These are phyloP conservation scores for Dioscorea alata DNA, from an alignment of 106 monocot species.

Conservation along the genomic window DNA sequence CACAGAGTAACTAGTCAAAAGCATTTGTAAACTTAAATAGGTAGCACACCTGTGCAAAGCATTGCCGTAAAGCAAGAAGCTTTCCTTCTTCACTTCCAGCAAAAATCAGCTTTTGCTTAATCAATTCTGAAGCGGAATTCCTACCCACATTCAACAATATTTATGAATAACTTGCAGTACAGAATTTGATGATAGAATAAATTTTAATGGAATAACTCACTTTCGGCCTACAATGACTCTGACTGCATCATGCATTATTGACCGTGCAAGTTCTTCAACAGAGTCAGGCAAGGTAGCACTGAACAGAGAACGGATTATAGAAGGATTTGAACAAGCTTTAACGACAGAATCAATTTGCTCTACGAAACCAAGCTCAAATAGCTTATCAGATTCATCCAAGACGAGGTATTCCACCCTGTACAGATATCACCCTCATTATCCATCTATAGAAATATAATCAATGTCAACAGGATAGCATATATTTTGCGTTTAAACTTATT, in stretches of 20 bases:
- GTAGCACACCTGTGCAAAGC: slow-evolving; percentile 67
- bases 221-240: slow-evolving; percentile 88
- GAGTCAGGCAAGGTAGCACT: slow-evolving; percentile 96
- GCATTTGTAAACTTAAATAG: not conserved
- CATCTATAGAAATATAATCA: not conserved
- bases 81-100: slow-evolving; percentile 96
- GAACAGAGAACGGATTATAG: slow-evolving; percentile 76
- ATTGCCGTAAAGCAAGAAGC: slow-evolving; percentile 92
- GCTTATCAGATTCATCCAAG: slow-evolving; percentile 97
- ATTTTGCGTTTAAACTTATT: not conserved
- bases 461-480: not conserved
- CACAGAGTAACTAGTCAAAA: not conserved
- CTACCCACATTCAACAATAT: slow-evolving; percentile 26
- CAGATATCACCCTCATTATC: not conserved
- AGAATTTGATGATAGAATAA: not conserved
- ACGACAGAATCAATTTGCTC: slow-evolving; percentile 87
- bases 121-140: slow-evolving; percentile 83
- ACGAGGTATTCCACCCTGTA: slow-evolving; percentile 92
- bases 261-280: slow-evolving; percentile 91
- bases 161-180: not conserved
- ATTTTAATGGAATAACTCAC: slow-evolving; percentile 25
- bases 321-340: slow-evolving; percentile 91
- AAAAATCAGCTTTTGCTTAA: slow-evolving; percentile 90
- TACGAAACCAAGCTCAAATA: slow-evolving; percentile 93
- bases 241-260: slow-evolving; percentile 98